phyloP scores from a whole-genome alignment of 2,329 filamentous ascomycete genomes.

The Nannizzia gypsea region DNA sequence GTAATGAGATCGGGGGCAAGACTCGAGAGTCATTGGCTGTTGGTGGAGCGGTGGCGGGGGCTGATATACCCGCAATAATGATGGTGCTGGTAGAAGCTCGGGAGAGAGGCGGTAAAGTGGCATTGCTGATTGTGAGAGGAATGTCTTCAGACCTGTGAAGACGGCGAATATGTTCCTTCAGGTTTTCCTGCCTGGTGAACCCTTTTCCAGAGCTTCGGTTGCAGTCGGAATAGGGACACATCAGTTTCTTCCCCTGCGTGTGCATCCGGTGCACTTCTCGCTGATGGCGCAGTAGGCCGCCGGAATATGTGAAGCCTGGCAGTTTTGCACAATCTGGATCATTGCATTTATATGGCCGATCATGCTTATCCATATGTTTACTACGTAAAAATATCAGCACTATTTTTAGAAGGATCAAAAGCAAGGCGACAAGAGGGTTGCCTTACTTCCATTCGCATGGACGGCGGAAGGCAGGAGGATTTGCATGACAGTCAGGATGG shows the following conservation, averaged over 20 bases:
- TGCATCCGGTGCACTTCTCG: constrained; percentile 88
- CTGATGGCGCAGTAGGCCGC: constrained; percentile 77
- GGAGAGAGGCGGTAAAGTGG: neutral
- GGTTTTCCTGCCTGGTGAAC: constrained; percentile 86
- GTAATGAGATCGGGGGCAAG: neutral
- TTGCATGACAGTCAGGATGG: constrained; percentile 55
- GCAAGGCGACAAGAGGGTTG: neutral
- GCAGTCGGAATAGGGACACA: constrained; percentile 77
- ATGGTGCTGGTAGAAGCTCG: neutral
- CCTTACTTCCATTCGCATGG: constrained; percentile 93
- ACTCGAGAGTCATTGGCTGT: neutral
- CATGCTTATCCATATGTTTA: constrained; percentile 98
- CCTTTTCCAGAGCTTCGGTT: constrained; percentile 80
- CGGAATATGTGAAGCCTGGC: constrained; percentile 88
- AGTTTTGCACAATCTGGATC: constrained; percentile 80
- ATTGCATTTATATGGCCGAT: constrained; percentile 78
- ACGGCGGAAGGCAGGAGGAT: constrained; percentile 56
- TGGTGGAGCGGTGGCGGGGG: neutral
- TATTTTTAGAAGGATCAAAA: neutral
- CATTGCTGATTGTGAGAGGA: neutral
- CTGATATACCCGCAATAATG: neutral
- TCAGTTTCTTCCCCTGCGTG: constrained; percentile 75
- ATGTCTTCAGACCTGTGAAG: constrained; percentile 52
- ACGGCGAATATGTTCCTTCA: constrained; percentile 82
- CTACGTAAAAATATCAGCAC: constrained; percentile 34